Base-by-base conservation (phyloP, 2,329 filamentous ascomycete species). In the Aspergillus sp. region DNA sequence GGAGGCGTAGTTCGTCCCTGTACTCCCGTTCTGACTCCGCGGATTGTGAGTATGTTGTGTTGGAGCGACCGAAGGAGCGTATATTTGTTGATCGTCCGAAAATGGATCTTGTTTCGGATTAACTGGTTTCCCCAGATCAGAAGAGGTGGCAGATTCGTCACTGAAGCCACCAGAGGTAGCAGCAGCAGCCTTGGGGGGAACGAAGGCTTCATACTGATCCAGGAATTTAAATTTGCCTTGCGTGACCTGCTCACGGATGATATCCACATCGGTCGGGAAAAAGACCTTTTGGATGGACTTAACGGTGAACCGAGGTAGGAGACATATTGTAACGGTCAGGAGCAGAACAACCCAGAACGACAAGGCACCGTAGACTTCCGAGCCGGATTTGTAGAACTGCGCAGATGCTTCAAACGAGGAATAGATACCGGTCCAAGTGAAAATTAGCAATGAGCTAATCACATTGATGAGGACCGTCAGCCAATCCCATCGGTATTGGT, bases 401-500 rank as follows among this genome's bases (percentile, higher is more conserved):
- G 63, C 80, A 44, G 82, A 81, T 1, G 72, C 71, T 19, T 76
- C 76, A 64, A 84, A 83, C 2, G 81, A 79, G 0, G 86, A 86
- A 75, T 95, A 99, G 34, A 96, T 81, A 25, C 91, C 94, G 5
- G 94, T 97, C 91, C 94, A 97, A 76, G 96, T 88, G 79, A 91
- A 99, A 66, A 97, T 84, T 64, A 97, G 83, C 25, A 97, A 71
- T 57, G 88, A 88, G 74, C 91, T 96, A 71, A 97, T 82, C 20
- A 75, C 74, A 47, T 95, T 88, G 57, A 97, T 87, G 54, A 96
- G 77, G 19, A 92, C 74, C 75, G 95, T 95, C 64, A 99, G 79
- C 93, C 93, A 99, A 71, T 99, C 94, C 94, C 94, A 99, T 55
- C 93, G 85, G 72, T 96, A 97, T 1, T 89, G 95, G 74, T 99